phyloP scores from a whole-genome alignment of 2,329 filamentous ascomycete genomes.

The Monosporascus sp. region DNA sequence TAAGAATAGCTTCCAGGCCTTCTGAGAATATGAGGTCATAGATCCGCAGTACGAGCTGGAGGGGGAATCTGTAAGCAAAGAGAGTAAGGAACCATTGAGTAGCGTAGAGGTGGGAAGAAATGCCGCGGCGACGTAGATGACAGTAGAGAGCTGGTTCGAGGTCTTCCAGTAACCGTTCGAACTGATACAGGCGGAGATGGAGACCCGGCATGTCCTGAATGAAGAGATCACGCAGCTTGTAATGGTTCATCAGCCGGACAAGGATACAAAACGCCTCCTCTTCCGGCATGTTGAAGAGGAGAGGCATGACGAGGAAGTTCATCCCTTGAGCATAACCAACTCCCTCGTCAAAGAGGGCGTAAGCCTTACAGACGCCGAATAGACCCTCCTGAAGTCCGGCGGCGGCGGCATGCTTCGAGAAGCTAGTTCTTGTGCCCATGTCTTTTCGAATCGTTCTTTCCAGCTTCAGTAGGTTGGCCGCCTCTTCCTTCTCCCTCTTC shows the following conservation, averaged over 20 bases:
- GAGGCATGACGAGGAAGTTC: constrained; percentile 96
- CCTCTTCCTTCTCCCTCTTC: constrained; percentile 74
- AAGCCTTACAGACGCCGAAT: constrained; percentile 95
- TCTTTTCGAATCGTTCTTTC: constrained; percentile 91
- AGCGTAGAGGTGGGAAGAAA: constrained; percentile 88
- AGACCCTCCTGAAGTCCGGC: constrained; percentile 89
- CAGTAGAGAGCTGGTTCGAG: constrained; percentile 91
- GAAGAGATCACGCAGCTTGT: constrained; percentile 87
- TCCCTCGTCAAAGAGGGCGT: constrained; percentile 88
- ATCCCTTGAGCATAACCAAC: constrained; percentile 98
- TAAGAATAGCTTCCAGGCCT: constrained; percentile 85
- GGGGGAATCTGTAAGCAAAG: constrained; percentile 96
- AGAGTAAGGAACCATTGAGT: constrained; percentile 98
- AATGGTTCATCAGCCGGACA: constrained; percentile 94
- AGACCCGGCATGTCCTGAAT: constrained; percentile 94
- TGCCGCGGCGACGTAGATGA: constrained; percentile 81
- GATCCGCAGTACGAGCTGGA: constrained; percentile 92
- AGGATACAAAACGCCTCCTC: constrained; percentile 94
- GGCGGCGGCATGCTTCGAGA: constrained; percentile 90
- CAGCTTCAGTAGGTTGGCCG: constrained; percentile 67
- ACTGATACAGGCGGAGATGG: constrained; percentile 89
- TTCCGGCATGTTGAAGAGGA: constrained; percentile 97
- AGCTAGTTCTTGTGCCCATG: constrained; percentile 87
- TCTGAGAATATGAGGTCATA: constrained; percentile 95
- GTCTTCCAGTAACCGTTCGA: constrained; percentile 90